phyloP scores from a whole-genome alignment of 2,329 filamentous ascomycete genomes.

The Cladophialophora psammophila region DNA sequence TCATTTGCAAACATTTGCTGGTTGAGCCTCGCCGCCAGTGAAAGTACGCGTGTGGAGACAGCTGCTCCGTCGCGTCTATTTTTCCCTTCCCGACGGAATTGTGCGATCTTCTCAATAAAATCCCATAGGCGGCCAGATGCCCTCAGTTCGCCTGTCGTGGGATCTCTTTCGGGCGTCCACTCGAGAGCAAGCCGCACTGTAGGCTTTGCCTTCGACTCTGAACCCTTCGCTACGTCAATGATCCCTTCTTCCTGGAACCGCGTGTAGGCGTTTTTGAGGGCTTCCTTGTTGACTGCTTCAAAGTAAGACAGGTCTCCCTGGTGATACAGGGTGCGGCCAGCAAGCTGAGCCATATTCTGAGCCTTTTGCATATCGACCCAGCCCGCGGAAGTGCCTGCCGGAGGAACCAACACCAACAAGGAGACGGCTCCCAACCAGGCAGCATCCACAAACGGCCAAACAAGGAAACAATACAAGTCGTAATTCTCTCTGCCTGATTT shows the following conservation, averaged over 20 bases:
- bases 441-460: conserved; percentile 98
- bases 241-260: conserved; percentile 92
- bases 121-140: conserved; percentile 84
- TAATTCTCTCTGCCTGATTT: conserved; percentile 87
- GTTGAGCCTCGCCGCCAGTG: conserved; percentile 77
- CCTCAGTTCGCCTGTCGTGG: conserved; percentile 65
- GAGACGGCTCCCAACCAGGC: conserved; percentile 91
- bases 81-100: conserved; percentile 87
- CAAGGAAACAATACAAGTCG: conserved; percentile 98
- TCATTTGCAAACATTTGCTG: conserved; percentile 69
- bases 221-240: conserved; percentile 73
- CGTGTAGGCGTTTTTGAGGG: conserved; percentile 88
- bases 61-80: conserved; percentile 93
- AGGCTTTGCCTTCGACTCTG: conserved; percentile 55
- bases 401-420: conserved; percentile 84
- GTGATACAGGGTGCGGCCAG: conserved; percentile 96
- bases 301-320: conserved; percentile 97
- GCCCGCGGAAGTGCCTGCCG: conserved; percentile 57
- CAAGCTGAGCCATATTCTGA: conserved; percentile 80
- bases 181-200: conserved; percentile 72
- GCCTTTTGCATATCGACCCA: conserved; percentile 83
- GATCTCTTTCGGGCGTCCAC: conserved; percentile 76
- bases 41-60: conserved; percentile 80
- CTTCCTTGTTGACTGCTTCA: conserved; percentile 98
- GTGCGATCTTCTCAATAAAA: conserved; percentile 87